A percentile compares a stretch with the other conserved stretches of the same genome.
Conservation (phyloP, 2,329 filamentous ascomycete species). For the Sarocladiaceae sp. region DNA sequence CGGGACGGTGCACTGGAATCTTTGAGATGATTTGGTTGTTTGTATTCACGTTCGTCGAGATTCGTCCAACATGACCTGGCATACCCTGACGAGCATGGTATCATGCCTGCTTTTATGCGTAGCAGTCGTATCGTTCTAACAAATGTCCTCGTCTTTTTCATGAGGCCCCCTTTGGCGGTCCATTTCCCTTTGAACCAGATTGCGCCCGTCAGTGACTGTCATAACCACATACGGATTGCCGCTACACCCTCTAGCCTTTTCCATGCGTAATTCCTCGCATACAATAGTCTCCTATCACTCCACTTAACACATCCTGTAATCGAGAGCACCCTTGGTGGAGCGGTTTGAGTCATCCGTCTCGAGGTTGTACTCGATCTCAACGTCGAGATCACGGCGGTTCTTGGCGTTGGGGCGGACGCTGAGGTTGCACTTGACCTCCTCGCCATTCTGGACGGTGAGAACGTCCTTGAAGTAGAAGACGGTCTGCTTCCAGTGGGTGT, state of each 20-base stretch:
- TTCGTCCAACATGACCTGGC: constrained; percentile 7
- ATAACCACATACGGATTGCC: no score
- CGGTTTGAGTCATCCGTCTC: constrained; percentile 69
- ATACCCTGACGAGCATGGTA: neutral
- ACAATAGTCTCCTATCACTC: neutral
- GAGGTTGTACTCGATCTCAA: constrained; percentile 76
- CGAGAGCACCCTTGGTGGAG: constrained; percentile 59
- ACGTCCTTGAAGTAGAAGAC: constrained; percentile 96
- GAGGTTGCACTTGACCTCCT: constrained; percentile 68
- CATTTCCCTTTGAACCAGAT: neutral
- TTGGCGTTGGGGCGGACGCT: constrained; percentile 84
- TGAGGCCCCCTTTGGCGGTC: neutral
- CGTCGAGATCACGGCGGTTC: constrained; percentile 93
- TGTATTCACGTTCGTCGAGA: constrained; percentile 6
- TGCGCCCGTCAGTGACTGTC: neutral
- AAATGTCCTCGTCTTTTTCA: neutral
- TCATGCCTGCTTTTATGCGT: neutral
- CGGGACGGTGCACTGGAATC: no score
- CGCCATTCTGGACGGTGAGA: constrained; percentile 81
- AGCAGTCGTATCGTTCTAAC: neutral
- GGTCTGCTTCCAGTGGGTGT: constrained; percentile 99
- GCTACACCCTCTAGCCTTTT: no score
- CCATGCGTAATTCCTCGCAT: neutral
- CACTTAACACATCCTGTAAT: constrained; percentile 71
- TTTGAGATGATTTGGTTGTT: no score